Evolutionary conservation across 1,139 yeast genomes (phyloP), one percentile per base, ranked within the genome.

Genomic region (Lodderomyces theae): DNA sequence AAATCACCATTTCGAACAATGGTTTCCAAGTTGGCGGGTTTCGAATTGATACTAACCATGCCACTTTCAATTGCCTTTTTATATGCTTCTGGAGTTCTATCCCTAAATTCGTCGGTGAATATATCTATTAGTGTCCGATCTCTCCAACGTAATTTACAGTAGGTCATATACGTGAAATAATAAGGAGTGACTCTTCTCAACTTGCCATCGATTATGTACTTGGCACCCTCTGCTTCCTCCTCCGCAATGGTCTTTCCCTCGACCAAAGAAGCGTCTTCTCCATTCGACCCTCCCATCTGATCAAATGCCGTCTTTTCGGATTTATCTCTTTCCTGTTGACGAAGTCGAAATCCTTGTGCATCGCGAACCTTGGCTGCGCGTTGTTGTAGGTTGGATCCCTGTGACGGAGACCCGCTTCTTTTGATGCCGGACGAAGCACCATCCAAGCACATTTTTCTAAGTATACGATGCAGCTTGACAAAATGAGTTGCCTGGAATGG

Each of bases 81-180:
- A 58, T 92, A 92, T 57, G 85, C 85, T 11, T 72, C 78, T 23
- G 79, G 77, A 15, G 83, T 82, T 42, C 87, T 72, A 54, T 90
- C 95, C 44, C 98, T 69, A 56, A 94, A 94, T 58, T 94, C 99
- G 28, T 75, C 73, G 2, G 80, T 68, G 53, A 94, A 92, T 4
- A 94, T 79, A 43, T 92, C 97, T 15, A 88, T 51, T 37, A 94
- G 63, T 30, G 79, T 80, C 12, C 87, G 69, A 54, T 85, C 94
- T 52, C 92, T 73, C 99, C 99, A 94, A 52, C 99, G 72, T 57
- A 77, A 66, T 59, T 94, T 94, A 62, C 97, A 90, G 57, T 84
- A 87, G 0, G 99, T 92, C 60, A 87, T 69, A 57, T 92, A 90
- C 0, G 95, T 89, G 65, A 80, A 92, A 56, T 75, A 86, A 57